Percentiles rank a stretch among this genome's conserved stretches.
These are phyloP conservation scores for Kodamaea sp. DNA, from an alignment of 1,139 yeast species.

Conservation along the genomic window DNA sequence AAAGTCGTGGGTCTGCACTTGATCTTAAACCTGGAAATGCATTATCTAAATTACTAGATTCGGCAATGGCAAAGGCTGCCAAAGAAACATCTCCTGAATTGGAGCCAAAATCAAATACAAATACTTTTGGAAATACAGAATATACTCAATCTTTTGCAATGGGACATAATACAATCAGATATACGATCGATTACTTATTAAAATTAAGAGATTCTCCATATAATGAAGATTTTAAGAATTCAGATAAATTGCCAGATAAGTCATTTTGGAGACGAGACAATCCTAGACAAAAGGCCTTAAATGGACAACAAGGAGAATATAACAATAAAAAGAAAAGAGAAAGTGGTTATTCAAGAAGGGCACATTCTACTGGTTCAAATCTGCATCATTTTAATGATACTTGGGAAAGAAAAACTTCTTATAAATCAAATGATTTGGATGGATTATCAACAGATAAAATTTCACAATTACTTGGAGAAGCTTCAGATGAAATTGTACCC, in stretches of 20 bases:
- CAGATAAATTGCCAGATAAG: constrained; percentile 35
- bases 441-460: constrained; percentile 28
- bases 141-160: constrained; percentile 5
- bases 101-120: constrained; percentile 18
- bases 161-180: constrained; percentile 14
- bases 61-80: constrained; percentile 45
- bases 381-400: constrained; percentile 15
- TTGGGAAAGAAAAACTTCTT: constrained; percentile 32
- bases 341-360: constrained; percentile 1
- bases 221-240: constrained; percentile 24
- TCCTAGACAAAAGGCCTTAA: constrained; percentile 2
- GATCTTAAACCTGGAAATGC: constrained; percentile 34
- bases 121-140: constrained; percentile 8
- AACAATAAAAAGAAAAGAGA: constrained; percentile 13
- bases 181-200: constrained; percentile 37
- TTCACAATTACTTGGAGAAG: constrained; percentile 34
- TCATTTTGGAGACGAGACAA: constrained; percentile 37
- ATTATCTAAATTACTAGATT: constrained; percentile 37
- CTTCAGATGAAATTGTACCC: constrained; percentile 44
- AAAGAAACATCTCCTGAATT: constrained; percentile 44
- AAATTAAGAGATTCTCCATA: constrained; percentile 36
- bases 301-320: constrained; percentile 7
- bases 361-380: constrained; percentile 5
- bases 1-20: constrained; percentile 2
- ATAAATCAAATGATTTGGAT: constrained; percentile 26